A percentile compares a stretch with the other conserved stretches of the same genome.
These are phyloP conservation scores for Lycium barbarum DNA, from an alignment of 257 asterid species.

Conservation along the genomic window DNA sequence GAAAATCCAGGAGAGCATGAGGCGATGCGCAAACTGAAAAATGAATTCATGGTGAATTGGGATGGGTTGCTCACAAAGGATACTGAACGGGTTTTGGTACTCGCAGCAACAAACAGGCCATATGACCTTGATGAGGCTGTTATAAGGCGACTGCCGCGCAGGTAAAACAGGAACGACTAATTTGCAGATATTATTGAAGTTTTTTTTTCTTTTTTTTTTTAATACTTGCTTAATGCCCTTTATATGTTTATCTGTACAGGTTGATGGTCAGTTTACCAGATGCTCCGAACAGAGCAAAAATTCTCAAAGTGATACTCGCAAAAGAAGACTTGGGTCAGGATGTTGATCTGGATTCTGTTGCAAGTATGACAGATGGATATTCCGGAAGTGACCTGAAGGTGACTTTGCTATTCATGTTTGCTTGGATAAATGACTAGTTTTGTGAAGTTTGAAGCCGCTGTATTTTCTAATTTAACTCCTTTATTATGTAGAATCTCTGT, in stretches of 20 bases:
- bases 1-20: slow-evolving; percentile 92
- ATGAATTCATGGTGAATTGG: slow-evolving; percentile 96
- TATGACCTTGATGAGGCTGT: slow-evolving; percentile 97
- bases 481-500: slow-evolving; percentile 71
- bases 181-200: neutral
- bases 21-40: slow-evolving; percentile 95
- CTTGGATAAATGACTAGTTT: neutral
- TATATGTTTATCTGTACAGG: slow-evolving; percentile 39
- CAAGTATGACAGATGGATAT: slow-evolving; percentile 85
- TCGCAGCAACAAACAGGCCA: slow-evolving; percentile 97
- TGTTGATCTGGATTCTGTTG: slow-evolving; percentile 77
- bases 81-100: slow-evolving; percentile 83
- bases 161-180: slow-evolving; percentile 45
- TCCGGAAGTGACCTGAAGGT: slow-evolving; percentile 99
- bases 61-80: slow-evolving; percentile 93
- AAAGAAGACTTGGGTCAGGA: slow-evolving; percentile 85
- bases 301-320: slow-evolving; percentile 75
- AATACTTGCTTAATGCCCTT: neutral
- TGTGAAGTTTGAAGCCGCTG: slow-evolving; percentile 1
- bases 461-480: neutral
- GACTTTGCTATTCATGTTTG: neutral
- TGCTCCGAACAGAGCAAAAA: slow-evolving; percentile 85
- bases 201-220: neutral
- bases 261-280: slow-evolving; percentile 96
- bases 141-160: slow-evolving; percentile 83